A percentile compares a stretch with the other conserved stretches of the same genome.
phyloP scores from a whole-genome alignment of 148 eudicot species.

The Persicaria maculosa region DNA sequence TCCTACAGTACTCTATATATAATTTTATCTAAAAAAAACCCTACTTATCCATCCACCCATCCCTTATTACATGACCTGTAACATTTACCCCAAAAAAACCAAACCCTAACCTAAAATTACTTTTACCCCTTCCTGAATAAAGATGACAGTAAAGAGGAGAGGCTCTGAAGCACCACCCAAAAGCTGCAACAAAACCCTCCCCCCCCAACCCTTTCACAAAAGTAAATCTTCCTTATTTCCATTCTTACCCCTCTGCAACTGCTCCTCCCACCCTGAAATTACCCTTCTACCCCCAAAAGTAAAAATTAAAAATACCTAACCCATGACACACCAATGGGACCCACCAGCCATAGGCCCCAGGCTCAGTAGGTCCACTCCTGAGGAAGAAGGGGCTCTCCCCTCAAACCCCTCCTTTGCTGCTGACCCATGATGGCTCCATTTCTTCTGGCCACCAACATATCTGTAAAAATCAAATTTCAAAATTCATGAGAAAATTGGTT shows the following conservation, averaged over 20 bases:
- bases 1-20: no score
- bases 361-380: slow-evolving; percentile 43
- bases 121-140: no score
- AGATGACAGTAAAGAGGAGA: no score
- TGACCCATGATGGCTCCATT: slow-evolving; percentile 26
- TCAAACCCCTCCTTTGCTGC: slow-evolving; percentile 23
- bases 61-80: no score
- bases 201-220: background rate
- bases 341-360: background rate
- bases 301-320: background rate
- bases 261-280: background rate
- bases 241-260: background rate
- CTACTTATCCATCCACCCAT: no score
- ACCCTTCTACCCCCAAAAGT: background rate
- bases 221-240: slow-evolving; percentile 10
- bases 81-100: no score
- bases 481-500: background rate
- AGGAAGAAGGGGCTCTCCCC: slow-evolving; percentile 25
- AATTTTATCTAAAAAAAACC: no score
- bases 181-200: slow-evolving; percentile 20
- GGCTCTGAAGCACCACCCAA: background rate
- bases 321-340: background rate
- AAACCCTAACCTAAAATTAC: no score
- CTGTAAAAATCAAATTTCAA: slow-evolving; percentile 16
- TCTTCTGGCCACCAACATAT: slow-evolving; percentile 31